phyloP scores from a whole-genome alignment of 495 filamentous ascomycete genomes.

The Podospora pseudopauciseta region DNA sequence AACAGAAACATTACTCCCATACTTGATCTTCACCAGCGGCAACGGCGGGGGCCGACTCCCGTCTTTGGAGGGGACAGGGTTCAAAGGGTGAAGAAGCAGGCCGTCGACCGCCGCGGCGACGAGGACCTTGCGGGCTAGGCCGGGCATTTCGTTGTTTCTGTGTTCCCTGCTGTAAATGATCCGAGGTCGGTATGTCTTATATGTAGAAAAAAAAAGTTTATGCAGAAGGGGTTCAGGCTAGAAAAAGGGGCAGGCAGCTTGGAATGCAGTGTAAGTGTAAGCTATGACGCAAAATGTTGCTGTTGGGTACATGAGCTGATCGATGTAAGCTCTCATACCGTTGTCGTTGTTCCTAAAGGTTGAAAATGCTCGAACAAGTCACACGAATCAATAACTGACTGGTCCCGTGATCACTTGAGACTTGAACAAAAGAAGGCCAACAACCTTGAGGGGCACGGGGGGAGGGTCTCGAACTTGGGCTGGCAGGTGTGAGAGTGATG shows the following conservation, averaged over 20 bases:
- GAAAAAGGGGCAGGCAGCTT: background rate
- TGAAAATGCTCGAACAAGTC: background rate
- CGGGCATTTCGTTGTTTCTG: slow-evolving; percentile 53
- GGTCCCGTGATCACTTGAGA: background rate
- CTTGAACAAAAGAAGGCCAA: background rate
- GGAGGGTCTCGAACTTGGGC: slow-evolving; percentile 5
- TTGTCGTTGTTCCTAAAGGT: background rate
- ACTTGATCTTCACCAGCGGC: slow-evolving; percentile 63
- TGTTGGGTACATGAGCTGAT: background rate
- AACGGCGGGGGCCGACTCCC: slow-evolving; percentile 40
- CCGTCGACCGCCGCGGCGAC: slow-evolving; percentile 84
- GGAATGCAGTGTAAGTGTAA: background rate
- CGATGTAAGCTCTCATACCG: background rate
- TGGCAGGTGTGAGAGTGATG: slow-evolving; percentile 11
- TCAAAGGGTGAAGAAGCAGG: slow-evolving; percentile 71
- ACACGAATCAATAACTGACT: background rate
- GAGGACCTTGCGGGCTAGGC: slow-evolving; percentile 71
- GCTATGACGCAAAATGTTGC: background rate
- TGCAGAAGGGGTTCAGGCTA: background rate
- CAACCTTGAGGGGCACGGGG: slow-evolving; percentile 1
- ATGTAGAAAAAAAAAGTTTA: background rate
- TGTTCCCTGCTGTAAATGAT: background rate
- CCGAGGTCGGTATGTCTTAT: background rate
- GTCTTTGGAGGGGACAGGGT: slow-evolving; percentile 20
- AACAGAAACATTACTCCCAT: slow-evolving; percentile 58